phyloP scores from a whole-genome alignment of 73 alveolate species.

The Paramecium octaurelia region DNA sequence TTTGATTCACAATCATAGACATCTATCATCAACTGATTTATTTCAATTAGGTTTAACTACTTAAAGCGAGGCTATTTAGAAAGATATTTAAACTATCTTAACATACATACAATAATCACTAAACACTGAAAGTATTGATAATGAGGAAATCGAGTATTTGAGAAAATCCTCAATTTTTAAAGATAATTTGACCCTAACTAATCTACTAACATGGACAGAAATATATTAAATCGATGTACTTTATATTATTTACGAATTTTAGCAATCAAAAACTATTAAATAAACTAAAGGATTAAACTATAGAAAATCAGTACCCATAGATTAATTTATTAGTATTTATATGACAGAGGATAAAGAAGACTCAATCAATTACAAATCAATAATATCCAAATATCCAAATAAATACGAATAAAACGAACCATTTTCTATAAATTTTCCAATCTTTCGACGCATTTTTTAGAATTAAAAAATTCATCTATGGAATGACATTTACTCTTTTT shows the following conservation, averaged over 20 bases:
- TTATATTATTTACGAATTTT: background rate
- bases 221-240: background rate
- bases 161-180: slow-evolving; percentile 7
- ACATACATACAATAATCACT: background rate
- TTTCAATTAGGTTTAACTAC: background rate
- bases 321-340: background rate
- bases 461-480: background rate
- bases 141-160: background rate
- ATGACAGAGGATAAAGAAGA: background rate
- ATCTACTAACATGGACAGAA: background rate
- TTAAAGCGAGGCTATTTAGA: background rate
- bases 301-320: background rate
- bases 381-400: background rate
- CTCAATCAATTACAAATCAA: background rate
- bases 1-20: background rate
- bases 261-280: background rate
- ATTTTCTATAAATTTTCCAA: background rate
- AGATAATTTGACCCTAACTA: background rate
- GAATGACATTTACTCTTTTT: background rate
- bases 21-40: slow-evolving; percentile 19
- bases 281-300: background rate
- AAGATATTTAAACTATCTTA: background rate
- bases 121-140: background rate
- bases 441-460: background rate
- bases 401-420: background rate